Conservation (phyloP, 352 stramenopile genomes). For the Pythium phragmiticola region DNA sequence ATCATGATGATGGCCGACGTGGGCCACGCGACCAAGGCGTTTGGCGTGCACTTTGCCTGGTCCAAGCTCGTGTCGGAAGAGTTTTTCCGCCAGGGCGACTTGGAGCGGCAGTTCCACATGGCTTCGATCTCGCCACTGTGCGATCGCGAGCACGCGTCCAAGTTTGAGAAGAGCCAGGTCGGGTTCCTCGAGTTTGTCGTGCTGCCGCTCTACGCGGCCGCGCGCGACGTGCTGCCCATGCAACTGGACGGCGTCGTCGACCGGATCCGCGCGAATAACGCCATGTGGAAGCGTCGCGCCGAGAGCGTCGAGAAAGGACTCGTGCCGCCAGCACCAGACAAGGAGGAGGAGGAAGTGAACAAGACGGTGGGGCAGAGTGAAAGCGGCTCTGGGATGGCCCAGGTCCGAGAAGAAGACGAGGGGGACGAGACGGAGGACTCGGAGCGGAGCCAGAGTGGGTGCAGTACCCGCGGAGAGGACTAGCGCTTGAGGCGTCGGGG, state of each 20-base stretch:
- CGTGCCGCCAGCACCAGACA: slow-evolving; percentile 9
- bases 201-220: slow-evolving; percentile 57
- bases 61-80: slow-evolving; percentile 62
- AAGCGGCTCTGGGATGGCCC: not conserved
- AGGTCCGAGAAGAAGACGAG: slow-evolving; percentile 9
- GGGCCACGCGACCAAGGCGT: slow-evolving; percentile 64
- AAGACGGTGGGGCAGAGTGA: not conserved
- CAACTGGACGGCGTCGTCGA: slow-evolving; percentile 49
- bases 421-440: slow-evolving; percentile 12
- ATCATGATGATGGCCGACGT: slow-evolving; percentile 80
- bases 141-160: slow-evolving; percentile 38
- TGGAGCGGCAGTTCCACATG: slow-evolving; percentile 52
- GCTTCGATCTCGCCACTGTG: slow-evolving; percentile 58
- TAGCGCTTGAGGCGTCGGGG: slow-evolving; percentile 13
- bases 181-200: slow-evolving; percentile 77
- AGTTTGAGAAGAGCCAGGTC: slow-evolving; percentile 71
- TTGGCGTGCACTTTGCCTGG: slow-evolving; percentile 55
- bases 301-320: slow-evolving; percentile 24
- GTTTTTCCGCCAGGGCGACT: slow-evolving; percentile 69
- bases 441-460: slow-evolving; percentile 3
- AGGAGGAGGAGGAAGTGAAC: not conserved
- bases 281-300: slow-evolving; percentile 41
- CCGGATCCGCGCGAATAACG: slow-evolving; percentile 45
- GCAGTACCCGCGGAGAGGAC: not conserved
- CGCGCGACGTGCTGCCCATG: slow-evolving; percentile 47